phyloP scores from a whole-genome alignment of 306 rosid genomes.

The Senna siamea region DNA sequence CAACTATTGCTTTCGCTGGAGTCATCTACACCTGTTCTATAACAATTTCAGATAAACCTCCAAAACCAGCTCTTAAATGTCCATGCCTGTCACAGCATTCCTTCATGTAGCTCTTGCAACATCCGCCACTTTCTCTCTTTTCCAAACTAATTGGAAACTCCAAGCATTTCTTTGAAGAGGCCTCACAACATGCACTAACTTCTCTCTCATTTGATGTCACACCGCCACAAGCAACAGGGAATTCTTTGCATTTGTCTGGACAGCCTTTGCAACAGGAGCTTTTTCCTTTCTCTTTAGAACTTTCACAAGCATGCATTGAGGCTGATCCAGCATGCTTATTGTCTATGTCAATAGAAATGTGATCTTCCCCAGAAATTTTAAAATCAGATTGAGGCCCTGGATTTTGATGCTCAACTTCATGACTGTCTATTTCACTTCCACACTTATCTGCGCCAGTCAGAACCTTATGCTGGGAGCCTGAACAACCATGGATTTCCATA shows the following conservation, averaged over 20 bases:
- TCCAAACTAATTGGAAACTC: constrained; percentile 43
- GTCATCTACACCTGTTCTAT: constrained; percentile 52
- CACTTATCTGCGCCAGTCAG: constrained; percentile 24
- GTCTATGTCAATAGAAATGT: constrained; percentile 43
- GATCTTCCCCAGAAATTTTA: constrained; percentile 18
- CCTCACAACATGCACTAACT: constrained; percentile 46
- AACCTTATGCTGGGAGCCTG: constrained; percentile 26
- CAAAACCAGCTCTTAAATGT: constrained; percentile 50
- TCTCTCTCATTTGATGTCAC: constrained; percentile 43
- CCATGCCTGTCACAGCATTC: constrained; percentile 71
- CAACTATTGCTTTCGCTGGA: too few species aligned
- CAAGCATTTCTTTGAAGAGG: constrained; percentile 31
- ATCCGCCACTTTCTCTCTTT: constrained; percentile 65
- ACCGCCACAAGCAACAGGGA: constrained; percentile 31
- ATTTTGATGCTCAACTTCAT: constrained; percentile 32
- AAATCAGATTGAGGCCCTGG: constrained; percentile 34
- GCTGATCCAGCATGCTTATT: constrained; percentile 35
- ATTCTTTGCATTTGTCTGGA: constrained; percentile 23
- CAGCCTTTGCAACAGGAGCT: constrained; percentile 43
- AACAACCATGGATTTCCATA: constrained; percentile 40
- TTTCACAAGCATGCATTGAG: constrained; percentile 31
- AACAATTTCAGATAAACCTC: constrained; percentile 63
- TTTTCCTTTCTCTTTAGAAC: constrained; percentile 44
- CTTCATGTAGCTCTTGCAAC: constrained; percentile 85
- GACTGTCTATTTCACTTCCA: constrained; percentile 18